Evolutionary conservation across 2,329 filamentous ascomycete species (phyloP).

Genomic region (Eutypella sp.): DNA sequence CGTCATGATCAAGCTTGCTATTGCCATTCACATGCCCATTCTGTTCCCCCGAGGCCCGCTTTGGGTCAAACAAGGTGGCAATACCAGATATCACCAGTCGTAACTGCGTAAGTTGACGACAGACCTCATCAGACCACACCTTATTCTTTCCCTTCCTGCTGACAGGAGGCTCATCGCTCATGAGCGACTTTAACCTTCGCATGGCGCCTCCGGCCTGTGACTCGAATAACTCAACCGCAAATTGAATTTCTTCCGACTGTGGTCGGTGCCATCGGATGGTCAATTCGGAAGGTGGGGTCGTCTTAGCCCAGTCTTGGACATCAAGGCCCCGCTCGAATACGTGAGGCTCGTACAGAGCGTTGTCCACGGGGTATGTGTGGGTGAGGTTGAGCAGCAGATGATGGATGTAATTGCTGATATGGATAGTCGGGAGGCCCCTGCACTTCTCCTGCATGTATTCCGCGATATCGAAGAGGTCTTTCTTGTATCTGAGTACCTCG

Average conservation of each 20-base stretch:
- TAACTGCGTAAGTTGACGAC: constrained; percentile 80
- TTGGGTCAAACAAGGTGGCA: constrained; percentile 81
- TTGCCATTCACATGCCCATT: constrained; percentile 35
- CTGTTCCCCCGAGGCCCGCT: constrained; percentile 56
- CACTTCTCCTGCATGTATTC: constrained; percentile 96
- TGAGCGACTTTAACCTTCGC: constrained; percentile 70
- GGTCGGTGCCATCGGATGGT: constrained; percentile 91
- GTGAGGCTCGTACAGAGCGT: constrained; percentile 78
- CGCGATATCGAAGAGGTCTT: constrained; percentile 85
- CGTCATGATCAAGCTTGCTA: constrained; percentile 32
- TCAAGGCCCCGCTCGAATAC: constrained; percentile 67
- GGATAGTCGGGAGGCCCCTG: constrained; percentile 86
- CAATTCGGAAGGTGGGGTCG: constrained; percentile 67
- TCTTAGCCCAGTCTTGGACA: constrained; percentile 77
- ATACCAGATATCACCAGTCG: constrained; percentile 87
- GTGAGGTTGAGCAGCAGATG: constrained; percentile 93
- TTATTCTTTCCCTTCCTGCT: constrained; percentile 94
- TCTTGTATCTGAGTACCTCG: constrained; percentile 82
- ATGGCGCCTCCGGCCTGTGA: constrained; percentile 76
- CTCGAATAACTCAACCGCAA: constrained; percentile 85
- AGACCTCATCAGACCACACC: constrained; percentile 97
- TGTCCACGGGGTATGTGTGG: constrained; percentile 88
- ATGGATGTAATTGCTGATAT: constrained; percentile 96
- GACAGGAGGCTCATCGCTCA: constrained; percentile 72
- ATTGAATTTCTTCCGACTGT: constrained; percentile 71